Evolutionary conservation across 352 stramenopile species (phyloP), one percentile per base, ranked within the genome.

Genomic region (Pythium aphanidermatum): DNA sequence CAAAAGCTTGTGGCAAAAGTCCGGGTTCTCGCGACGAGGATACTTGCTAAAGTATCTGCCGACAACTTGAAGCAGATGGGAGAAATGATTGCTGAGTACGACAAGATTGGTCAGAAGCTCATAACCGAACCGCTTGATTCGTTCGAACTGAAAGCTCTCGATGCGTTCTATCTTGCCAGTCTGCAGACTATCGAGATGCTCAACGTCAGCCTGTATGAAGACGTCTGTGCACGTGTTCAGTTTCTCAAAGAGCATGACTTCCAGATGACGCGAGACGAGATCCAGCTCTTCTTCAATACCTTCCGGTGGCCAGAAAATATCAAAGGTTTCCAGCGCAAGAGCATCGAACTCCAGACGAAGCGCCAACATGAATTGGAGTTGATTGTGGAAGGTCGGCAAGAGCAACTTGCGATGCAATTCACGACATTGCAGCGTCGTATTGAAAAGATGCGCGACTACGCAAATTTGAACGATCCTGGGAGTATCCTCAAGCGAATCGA

Each of bases 221-320:
- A 92, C 29, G 68, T 95, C 17, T 86, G 81, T 35, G 66, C 68
- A 17, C 66, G 77, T n/a, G 57, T 94, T 23, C 75, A 83, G 43
- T 97, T 97, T 38, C 65, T 97, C 5, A 83, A 96, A 17, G 70
- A 83, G 25, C 85, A 96, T 40, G 79, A 94, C 44, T 95, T 86
- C 51, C 67, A 81, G 14, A 84, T 94, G 63, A 64, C 66, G 14
- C 70, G 87, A 0, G 91, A 97, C 33, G 89, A 97, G 34, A 74
- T 97, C 9, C 79, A 95, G 52, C 65, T 94, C 19, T 93, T 97
- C 45, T 89, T 94, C 50, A 92, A 72, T 19, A 92, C 83, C 10
- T 96, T 91, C 51, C 70, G 82, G 7, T 97, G 89, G 91, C 89
- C 91, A 7, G 79, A 92, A 43, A 93, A 86, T 26, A 84, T 97